A percentile compares a stretch with the other conserved stretches of the same genome.
Evolutionary conservation across 2,329 filamentous ascomycete genomes (phyloP).

Genomic region (Diplodia mutila): DNA sequence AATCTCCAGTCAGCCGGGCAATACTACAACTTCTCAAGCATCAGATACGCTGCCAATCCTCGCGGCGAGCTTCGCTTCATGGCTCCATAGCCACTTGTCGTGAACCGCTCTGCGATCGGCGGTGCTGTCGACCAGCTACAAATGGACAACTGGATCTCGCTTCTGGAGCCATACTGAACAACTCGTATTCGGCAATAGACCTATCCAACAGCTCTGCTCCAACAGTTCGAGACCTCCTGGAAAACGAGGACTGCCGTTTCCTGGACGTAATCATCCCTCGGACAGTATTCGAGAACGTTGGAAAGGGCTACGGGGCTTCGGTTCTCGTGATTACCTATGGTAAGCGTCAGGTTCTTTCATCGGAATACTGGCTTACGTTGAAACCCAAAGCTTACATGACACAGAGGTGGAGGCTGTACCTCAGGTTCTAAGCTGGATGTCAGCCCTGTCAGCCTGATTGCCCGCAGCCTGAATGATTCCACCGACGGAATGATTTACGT

Average conservation of each 20-base stretch:
- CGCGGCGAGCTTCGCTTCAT: constrained; percentile 56
- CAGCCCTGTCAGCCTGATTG: too few relatives aligned
- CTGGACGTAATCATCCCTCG: constrained; percentile 45
- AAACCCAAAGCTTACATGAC: too few relatives aligned
- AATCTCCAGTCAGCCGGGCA: too few relatives aligned
- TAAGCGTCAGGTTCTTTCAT: too few relatives aligned
- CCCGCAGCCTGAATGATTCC: constrained; percentile 21
- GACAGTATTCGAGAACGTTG: constrained; percentile 36
- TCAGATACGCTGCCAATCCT: constrained; percentile 60
- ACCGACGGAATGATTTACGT: constrained; percentile 49
- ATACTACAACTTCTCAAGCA: constrained; percentile 62
- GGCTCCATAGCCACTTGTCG: constrained; percentile 49
- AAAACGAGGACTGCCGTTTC: constrained; percentile 45
- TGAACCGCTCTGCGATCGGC: constrained; percentile 43
- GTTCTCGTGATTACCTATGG: constrained; percentile 32
- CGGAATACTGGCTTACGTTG: too few relatives aligned
- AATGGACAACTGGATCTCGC: too few relatives aligned
- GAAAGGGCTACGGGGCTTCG: constrained; percentile 37
- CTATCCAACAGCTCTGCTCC: background rate
- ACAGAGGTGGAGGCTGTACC: too few relatives aligned
- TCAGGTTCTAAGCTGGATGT: too few relatives aligned
- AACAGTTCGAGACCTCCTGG: constrained; percentile 4
- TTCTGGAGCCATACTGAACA: too few relatives aligned
- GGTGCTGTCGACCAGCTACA: too few relatives aligned
- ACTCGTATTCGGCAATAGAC: too few relatives aligned